Evolutionary conservation across 257 asterid genomes (phyloP), one percentile per base, ranked within the genome.

Genomic region (Ocimum tenuiflorum): DNA sequence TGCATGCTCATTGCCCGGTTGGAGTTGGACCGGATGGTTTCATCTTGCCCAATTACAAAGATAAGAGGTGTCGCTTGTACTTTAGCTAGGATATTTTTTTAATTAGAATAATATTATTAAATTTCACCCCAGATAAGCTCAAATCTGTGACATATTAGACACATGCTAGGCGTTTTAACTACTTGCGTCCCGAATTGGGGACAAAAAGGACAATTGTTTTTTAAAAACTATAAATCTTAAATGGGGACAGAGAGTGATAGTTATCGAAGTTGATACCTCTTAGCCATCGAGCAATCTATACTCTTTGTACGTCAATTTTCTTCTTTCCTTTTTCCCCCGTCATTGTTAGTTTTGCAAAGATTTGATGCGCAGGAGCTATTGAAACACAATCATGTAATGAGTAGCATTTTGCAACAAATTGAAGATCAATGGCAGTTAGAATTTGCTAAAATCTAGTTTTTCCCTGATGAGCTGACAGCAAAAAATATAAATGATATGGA

Each of bases 1-100:
- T 85, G 86, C 95, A 81, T 56, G 94, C 83, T 35, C 80, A 63
- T 60, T 89, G 96, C 61, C 82, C 82, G 8, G 88, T 81, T 22
- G 94, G 87, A 38, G 89, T 89, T 4, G 95, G 96, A 43, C 71
- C 84, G 17, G 89, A 86, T 56, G 96, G 95, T 23, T 39, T 71
- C 33, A 59, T 89, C 57, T 71, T 85, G 84, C 54, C 66, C n/a
- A 64, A 17, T 19, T 83, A 78, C 38, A 74, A 63, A 54, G 85
- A 77, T 29, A 86, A 69, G 81, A 85, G 82, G 72, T 89, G 96
- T 39, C 83, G 84, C 0, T 81, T 83, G 56, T 86, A 86, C 78
- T 86, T 89, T 69, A 77, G 64, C 66, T 89, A 65, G 73, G 8
- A 15, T 48, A 27, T 4, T 27, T 27, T 27, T 27, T 27, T 27